Conservation (phyloP, 805 yeast genomes). For the Candida adriatica region DNA sequence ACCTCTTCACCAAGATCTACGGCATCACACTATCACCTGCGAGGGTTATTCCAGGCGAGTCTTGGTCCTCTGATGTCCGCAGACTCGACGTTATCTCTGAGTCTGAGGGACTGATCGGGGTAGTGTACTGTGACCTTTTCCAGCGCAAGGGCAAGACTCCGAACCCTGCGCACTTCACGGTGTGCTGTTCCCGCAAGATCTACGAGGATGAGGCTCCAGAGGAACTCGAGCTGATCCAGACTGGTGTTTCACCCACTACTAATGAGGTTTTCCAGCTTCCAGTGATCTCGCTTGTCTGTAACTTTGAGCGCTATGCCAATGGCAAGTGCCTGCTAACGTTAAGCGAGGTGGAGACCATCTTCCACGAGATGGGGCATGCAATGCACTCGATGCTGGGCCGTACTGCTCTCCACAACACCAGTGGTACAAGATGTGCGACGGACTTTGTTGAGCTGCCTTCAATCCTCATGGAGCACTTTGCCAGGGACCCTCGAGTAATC, state of each 20-base stretch:
- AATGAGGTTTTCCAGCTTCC: conserved; percentile 71
- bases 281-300: conserved; percentile 83
- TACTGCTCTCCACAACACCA: conserved; percentile 81
- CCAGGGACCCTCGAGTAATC: conserved; percentile 72
- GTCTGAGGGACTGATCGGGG: conserved; percentile 59
- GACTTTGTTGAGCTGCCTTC: conserved; percentile 97
- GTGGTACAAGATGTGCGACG: conserved; percentile 93
- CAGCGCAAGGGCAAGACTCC: conserved; percentile 69
- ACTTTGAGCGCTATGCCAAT: conserved; percentile 46
- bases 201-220: conserved; percentile 44
- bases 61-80: conserved; percentile 84
- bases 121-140: conserved; percentile 83
- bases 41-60: conserved; percentile 60
- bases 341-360: conserved; percentile 84
- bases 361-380: conserved; percentile 99
- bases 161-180: conserved; percentile 92
- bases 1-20: conserved; percentile 62
- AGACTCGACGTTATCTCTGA: conserved; percentile 71
- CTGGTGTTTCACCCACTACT: conserved; percentile 26
- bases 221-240: conserved; percentile 29
- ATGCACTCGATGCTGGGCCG: conserved; percentile 96
- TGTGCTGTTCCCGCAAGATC: conserved; percentile 84
- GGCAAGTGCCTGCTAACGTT: conserved; percentile 55
- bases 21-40: conserved; percentile 72
- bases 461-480: conserved; percentile 92